phyloP scores from a whole-genome alignment of 1,139 yeast species.

The Eremothecium gossypii region DNA sequence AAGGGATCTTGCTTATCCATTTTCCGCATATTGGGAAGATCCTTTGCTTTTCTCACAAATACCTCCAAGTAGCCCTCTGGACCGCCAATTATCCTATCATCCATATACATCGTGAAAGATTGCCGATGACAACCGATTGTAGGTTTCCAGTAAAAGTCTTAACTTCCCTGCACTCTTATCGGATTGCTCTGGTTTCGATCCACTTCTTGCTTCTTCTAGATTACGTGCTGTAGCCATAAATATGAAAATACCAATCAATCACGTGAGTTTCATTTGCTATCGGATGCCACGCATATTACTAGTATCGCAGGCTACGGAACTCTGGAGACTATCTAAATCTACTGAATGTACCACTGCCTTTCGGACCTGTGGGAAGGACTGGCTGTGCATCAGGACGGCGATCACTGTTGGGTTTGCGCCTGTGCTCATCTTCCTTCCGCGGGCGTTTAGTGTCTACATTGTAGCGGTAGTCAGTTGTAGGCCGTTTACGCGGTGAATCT shows the following conservation, averaged over 20 bases:
- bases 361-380: background rate
- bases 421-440: constrained; percentile 1
- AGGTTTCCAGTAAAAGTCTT: no score
- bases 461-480: constrained; percentile 1
- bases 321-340: constrained; percentile 1
- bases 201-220: no score
- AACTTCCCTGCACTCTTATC: no score
- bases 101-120: background rate
- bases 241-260: no score
- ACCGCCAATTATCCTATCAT: constrained; percentile 8
- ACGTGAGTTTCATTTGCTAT: no score
- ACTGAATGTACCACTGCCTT: background rate
- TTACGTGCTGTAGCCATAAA: no score
- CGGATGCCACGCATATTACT: background rate
- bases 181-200: no score
- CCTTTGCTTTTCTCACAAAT: constrained; percentile 46
- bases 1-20: constrained; percentile 87
- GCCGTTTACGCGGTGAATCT: constrained; percentile 3
- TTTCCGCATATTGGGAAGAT: constrained; percentile 72
- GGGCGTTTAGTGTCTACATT: background rate
- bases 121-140: background rate
- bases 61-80: constrained; percentile 34
- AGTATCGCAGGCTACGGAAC: background rate
- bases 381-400: background rate
- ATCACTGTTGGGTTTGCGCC: constrained; percentile 2